phyloP scores from a whole-genome alignment of 306 rosid genomes.

The Inga oerstediana region DNA sequence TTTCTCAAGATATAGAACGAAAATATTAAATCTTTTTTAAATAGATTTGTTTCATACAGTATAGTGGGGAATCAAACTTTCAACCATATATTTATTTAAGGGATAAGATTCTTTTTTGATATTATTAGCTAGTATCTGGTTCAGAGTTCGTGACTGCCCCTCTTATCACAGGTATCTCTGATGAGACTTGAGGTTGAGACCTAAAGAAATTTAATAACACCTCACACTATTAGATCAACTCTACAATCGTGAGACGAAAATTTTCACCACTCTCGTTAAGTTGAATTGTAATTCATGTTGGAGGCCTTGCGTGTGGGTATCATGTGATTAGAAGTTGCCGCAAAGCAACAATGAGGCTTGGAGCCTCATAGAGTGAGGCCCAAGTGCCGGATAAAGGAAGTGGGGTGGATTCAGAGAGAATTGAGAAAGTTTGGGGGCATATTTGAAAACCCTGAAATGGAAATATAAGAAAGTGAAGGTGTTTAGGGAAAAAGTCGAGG shows the following conservation, averaged over 20 bases:
- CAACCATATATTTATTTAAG: too few species aligned
- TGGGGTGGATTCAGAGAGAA: neutral
- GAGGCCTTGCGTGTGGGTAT: too few species aligned
- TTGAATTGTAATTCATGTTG: neutral
- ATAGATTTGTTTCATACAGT: too few species aligned
- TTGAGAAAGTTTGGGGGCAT: neutral
- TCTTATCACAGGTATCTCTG: accelerated
- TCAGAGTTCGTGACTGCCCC: too few species aligned
- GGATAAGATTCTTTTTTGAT: too few species aligned
- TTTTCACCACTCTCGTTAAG: neutral
- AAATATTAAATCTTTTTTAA: too few species aligned
- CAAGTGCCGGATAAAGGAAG: neutral
- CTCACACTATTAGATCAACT: too few species aligned
- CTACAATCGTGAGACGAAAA: accelerated
- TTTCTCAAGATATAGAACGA: neutral
- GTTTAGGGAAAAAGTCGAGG: neutral
- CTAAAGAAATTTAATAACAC: accelerated
- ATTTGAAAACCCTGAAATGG: neutral
- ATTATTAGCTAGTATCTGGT: too few species aligned
- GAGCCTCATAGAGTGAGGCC: neutral
- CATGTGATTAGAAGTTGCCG: too few species aligned
- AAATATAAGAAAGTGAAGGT: neutral
- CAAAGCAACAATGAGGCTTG: neutral
- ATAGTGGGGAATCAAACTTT: too few species aligned
- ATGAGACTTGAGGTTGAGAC: accelerated